Conservation (phyloP, 2,329 filamentous ascomycete species). For the Fusarium udum region DNA sequence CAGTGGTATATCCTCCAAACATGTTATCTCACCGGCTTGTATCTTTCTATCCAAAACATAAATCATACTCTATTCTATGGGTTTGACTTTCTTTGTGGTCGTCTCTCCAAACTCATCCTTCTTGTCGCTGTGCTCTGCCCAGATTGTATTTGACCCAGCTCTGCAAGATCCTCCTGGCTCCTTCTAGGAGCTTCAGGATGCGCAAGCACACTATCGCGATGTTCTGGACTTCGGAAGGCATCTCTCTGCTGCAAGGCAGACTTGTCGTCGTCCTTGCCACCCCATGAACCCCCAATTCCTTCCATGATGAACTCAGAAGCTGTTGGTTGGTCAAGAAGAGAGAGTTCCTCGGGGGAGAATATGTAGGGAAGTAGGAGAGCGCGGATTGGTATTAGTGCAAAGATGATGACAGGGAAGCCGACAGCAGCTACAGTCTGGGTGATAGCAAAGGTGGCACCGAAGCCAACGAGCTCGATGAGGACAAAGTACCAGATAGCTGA, state of each 20-base stretch:
- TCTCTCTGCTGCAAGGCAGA: conserved; percentile 19
- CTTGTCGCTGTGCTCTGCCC: conserved; percentile 45
- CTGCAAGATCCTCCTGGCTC: conserved; percentile 49
- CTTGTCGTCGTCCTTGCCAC: conserved; percentile 45
- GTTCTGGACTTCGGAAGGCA: conserved; percentile 4
- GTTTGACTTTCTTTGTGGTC: conserved; percentile 18
- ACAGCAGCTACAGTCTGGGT: conserved; percentile 86
- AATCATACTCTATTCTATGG: neutral
- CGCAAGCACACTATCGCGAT: conserved; percentile 41
- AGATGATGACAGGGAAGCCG: conserved; percentile 80
- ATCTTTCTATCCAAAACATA: neutral
- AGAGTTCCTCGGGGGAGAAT: conserved; percentile 69
- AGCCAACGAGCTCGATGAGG: conserved; percentile 72
- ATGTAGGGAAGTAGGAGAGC: conserved; percentile 70
- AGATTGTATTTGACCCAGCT: conserved; percentile 46
- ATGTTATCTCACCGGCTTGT: neutral
- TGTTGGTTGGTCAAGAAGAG: conserved; percentile 74
- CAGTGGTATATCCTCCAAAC: conserved; percentile 21
- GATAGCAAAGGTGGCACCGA: conserved; percentile 82
- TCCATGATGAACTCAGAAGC: conserved; percentile 81
- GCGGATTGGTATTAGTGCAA: conserved; percentile 73
- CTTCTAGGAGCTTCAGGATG: conserved; percentile 43
- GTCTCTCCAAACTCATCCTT: conserved; percentile 41
- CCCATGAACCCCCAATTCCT: conserved; percentile 73
- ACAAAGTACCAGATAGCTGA: conserved; percentile 77